These are phyloP conservation scores for Clonostachys byssicola DNA, from an alignment of 2,329 filamentous ascomycete species.

Conservation along the genomic window DNA sequence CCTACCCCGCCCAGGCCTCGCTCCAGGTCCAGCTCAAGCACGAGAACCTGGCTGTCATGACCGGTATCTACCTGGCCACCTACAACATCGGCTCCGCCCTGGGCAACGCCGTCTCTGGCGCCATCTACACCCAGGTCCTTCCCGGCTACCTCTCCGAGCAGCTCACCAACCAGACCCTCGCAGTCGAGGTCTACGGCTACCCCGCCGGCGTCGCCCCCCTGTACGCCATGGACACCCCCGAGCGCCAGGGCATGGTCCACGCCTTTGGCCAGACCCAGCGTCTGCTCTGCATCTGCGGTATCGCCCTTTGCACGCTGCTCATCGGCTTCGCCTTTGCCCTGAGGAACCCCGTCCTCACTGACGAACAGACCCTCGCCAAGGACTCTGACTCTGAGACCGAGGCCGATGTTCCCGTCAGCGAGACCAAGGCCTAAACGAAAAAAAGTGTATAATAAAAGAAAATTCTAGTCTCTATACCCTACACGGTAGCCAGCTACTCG, in stretches of 20 bases:
- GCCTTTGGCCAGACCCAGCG: constrained; percentile 42
- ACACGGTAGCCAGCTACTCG: too few relatives aligned
- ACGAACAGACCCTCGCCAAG: constrained; percentile 36
- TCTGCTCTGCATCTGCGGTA: constrained; percentile 40
- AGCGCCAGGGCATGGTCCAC: constrained; percentile 34
- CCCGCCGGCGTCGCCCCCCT: constrained; percentile 25
- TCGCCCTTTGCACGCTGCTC: constrained; percentile 42
- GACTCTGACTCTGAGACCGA: constrained; percentile 10
- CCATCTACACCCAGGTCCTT: constrained; percentile 58
- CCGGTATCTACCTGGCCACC: constrained; percentile 56
- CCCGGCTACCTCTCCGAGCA: constrained; percentile 37
- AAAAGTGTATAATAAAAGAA: not conserved
- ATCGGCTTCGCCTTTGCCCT: constrained; percentile 35
- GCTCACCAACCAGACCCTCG: constrained; percentile 17
- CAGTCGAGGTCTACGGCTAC: constrained; percentile 22
- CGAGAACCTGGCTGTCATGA: constrained; percentile 59
- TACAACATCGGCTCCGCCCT: constrained; percentile 60
- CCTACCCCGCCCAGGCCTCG: constrained; percentile 41
- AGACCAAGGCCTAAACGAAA: not conserved
- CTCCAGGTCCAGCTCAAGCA: constrained; percentile 35
- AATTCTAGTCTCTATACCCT: too few relatives aligned
- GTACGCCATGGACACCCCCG: constrained; percentile 35
- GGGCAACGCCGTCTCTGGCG: constrained; percentile 56
- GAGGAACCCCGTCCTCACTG: constrained; percentile 40
- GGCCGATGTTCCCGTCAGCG: not conserved